Evolutionary conservation across 192 early-diverging fungal species (phyloP), one percentile per base, ranked within the genome.

Genomic region (Coemansia sp.): DNA sequence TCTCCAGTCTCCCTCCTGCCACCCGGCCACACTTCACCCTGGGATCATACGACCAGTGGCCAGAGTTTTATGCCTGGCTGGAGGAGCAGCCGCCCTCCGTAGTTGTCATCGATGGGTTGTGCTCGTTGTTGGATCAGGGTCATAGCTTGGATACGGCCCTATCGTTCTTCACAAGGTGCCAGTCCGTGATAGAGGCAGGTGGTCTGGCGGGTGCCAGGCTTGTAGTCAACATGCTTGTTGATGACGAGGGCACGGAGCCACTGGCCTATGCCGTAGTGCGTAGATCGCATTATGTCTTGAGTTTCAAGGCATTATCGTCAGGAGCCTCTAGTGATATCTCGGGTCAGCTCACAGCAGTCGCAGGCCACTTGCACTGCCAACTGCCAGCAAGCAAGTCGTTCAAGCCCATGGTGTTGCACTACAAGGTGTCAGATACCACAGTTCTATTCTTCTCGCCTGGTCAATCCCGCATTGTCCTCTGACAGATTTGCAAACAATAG

Each of bases 361-460:
- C 72, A 0, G 77, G 72, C 1, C 77, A 80, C 38, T 39, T 80
- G 45, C 36, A 56, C 46, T 74, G 69, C 61, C 77, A 70, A 23
- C 34, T 74, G 3, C 67, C 60, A n/a, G 56, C 20, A 14, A 38
- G 20, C 3, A 9, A 34, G 36, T 45, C 38, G 23, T 80, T 80
- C 69, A 80, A 71, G 59, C 73, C 77, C 0, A 59, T 37, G 20
- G 33, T 53, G 5, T 37, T 74, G 43, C 77, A 74, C 56, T 80
- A 80, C 55, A 37, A 39, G 10, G 69, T 80, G 1, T 62, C 77
- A 0, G 77, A 74, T 55, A 58, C 77, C 5, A 67, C 68, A 0
- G 77, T 80, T 9, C 68, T 66, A 39, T 80, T 80, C 50, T 80
- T 80, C 34, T 74, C 77, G 43, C 77, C 77, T 0, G 72, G 77